Evolutionary conservation across 768 basidiomycete genomes (phyloP).

Genomic region (Leccinum sublutescens): DNA sequence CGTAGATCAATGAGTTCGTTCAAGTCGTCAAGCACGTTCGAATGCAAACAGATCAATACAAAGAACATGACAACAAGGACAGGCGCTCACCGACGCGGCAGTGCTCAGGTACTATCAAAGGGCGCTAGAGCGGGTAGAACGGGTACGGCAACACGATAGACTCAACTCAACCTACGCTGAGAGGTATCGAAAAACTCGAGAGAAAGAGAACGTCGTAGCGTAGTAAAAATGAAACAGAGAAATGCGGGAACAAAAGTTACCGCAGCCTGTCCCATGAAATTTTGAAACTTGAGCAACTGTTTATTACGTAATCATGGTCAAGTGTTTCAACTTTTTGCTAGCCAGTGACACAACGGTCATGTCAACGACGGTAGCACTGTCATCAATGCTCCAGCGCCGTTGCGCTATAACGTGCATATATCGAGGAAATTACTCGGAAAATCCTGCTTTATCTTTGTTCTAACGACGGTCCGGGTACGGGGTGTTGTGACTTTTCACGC

Average conservation of each 20-base stretch:
- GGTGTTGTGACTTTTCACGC: no score
- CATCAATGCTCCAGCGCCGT: no score
- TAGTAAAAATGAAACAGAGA: not conserved
- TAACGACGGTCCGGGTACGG: no score
- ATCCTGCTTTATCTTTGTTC: not conserved
- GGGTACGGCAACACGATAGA: not conserved
- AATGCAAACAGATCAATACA: conserved; percentile 35
- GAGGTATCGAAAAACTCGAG: not conserved
- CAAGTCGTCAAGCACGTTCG: conserved; percentile 29
- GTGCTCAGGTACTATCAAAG: not conserved
- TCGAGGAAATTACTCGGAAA: not conserved
- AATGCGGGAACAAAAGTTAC: not conserved
- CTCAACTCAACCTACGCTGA: not conserved
- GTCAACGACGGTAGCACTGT: not conserved
- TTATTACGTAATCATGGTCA: conserved; percentile 10
- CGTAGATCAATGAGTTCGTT: conserved; percentile 17
- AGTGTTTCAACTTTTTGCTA: not conserved
- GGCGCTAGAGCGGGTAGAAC: not conserved
- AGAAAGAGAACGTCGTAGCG: not conserved
- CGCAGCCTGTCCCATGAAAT: not conserved
- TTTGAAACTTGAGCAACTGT: not conserved
- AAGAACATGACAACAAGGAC: conserved; percentile 16
- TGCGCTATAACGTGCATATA: not conserved
- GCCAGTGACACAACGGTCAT: not conserved
- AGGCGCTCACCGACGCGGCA: conserved; percentile 19